Evolutionary conservation across 2,329 filamentous ascomycete species (phyloP).

Genomic region (Septoria linicola): DNA sequence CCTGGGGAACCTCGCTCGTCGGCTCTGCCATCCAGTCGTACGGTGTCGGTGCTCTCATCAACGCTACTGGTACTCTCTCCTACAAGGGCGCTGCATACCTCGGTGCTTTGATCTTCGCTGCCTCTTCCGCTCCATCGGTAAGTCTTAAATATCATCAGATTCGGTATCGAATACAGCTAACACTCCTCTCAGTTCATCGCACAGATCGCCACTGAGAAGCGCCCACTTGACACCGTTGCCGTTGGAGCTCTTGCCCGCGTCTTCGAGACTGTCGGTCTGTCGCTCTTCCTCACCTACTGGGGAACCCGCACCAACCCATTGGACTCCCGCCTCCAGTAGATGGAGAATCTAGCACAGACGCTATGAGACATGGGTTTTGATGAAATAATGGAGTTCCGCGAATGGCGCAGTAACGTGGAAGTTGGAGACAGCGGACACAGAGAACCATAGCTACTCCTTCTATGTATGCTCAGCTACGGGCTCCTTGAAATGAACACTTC

Average conservation of each 20-base stretch:
- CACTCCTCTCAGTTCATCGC: conserved; percentile 66
- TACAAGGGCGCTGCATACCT: conserved; percentile 98
- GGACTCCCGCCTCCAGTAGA: conserved; percentile 72
- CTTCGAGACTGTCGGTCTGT: conserved; percentile 89
- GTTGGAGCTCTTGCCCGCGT: conserved; percentile 80
- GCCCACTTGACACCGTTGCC: conserved; percentile 83
- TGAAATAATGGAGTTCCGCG: background rate
- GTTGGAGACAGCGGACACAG: conserved; percentile 10
- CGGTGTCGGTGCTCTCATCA: conserved; percentile 54
- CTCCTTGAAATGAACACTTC: conserved; percentile 6
- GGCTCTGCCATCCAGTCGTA: conserved; percentile 70
- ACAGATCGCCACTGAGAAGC: conserved; percentile 87
- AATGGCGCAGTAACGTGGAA: background rate
- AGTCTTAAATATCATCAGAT: conserved; percentile 39
- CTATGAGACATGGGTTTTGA: conserved; percentile 7
- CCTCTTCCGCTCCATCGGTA: conserved; percentile 83
- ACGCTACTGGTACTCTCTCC: conserved; percentile 88
- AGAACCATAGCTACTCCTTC: conserved; percentile 13
- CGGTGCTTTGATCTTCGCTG: conserved; percentile 85
- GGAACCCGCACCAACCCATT: conserved; percentile 93
- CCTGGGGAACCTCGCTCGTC: conserved; percentile 85
- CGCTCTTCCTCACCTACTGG: conserved; percentile 94
- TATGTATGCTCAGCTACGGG: conserved; percentile 14
- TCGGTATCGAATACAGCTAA: conserved; percentile 27
- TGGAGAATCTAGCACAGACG: conserved; percentile 8